Conservation (phyloP, 176 grass and related monocot genomes). For the Echinochloa phyllopogon region DNA sequence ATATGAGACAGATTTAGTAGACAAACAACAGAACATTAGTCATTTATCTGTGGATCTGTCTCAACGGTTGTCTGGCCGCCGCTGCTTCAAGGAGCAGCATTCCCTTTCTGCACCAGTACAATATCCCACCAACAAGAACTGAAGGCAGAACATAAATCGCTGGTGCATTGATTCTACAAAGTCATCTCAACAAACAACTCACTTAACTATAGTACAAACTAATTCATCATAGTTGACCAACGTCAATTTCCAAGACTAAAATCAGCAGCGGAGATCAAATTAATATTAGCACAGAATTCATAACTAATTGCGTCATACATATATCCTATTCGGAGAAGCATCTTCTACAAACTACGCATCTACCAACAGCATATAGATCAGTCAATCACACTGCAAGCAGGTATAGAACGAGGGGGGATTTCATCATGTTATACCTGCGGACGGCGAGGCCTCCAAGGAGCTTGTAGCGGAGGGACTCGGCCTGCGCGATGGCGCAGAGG, state of each 20-base stretch:
- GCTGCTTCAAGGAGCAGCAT: constrained; percentile 49
- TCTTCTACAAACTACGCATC: background rate
- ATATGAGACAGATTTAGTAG: constrained; percentile 89
- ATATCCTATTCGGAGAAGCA: background rate
- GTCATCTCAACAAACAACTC: background rate
- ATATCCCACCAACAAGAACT: constrained; percentile 42
- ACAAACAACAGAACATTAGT: constrained; percentile 45
- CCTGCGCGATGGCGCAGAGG: constrained; percentile 83
- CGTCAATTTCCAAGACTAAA: background rate
- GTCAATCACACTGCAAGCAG: background rate
- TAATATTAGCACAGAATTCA: background rate
- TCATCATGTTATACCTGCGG: constrained; percentile 59
- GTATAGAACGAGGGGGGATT: background rate
- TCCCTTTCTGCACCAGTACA: constrained; percentile 59
- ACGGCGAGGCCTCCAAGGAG: constrained; percentile 83
- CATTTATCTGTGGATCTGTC: constrained; percentile 81
- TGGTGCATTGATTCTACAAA: constrained; percentile 30
- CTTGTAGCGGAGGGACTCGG: constrained; percentile 91
- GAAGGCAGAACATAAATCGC: constrained; percentile 39
- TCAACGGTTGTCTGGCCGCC: constrained; percentile 81
- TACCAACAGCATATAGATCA: background rate
- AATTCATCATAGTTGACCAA: background rate
- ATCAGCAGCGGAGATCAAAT: background rate
- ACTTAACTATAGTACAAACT: background rate
- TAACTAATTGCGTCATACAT: background rate